Evolutionary conservation across 2,329 filamentous ascomycete genomes (phyloP).

Genomic region (Colletotrichum filicis): DNA sequence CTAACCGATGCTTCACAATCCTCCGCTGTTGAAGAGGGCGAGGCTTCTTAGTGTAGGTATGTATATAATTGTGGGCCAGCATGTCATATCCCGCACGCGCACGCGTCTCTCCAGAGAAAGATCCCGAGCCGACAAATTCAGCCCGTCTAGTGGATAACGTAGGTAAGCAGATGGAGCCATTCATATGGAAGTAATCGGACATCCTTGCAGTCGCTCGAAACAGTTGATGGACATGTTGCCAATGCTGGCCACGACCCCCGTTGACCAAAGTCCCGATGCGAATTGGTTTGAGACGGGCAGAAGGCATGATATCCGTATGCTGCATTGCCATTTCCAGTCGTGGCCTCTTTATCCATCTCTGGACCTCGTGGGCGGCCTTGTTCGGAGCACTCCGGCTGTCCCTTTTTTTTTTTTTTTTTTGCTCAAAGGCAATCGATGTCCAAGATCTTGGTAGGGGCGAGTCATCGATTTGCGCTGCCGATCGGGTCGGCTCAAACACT

Average conservation of each 20-base stretch:
- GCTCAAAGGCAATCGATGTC: not conserved
- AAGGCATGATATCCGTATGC: not conserved
- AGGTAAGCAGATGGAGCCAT: not conserved
- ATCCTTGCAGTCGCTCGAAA: constrained; percentile 11
- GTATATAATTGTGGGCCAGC: not conserved
- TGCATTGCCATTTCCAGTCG: not conserved
- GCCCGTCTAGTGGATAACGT: not conserved
- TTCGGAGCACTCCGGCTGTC: not conserved
- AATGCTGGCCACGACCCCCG: not conserved
- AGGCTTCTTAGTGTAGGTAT: not conserved
- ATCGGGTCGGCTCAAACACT: not conserved
- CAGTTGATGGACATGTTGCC: not conserved
- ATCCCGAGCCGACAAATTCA: not conserved
- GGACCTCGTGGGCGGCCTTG: not conserved
- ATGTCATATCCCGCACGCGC: not conserved
- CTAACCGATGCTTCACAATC: not conserved
- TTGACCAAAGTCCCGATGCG: not conserved
- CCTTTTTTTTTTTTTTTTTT: not conserved
- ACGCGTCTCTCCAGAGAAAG: not conserved
- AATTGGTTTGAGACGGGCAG: not conserved
- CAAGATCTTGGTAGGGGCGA: not conserved
- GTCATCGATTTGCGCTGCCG: not conserved
- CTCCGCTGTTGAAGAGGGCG: too few species aligned
- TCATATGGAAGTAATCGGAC: constrained; percentile 6
- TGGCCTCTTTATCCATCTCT: not conserved